Conservation (phyloP, 176 grass and related monocot genomes). For the Avena insularis region DNA sequence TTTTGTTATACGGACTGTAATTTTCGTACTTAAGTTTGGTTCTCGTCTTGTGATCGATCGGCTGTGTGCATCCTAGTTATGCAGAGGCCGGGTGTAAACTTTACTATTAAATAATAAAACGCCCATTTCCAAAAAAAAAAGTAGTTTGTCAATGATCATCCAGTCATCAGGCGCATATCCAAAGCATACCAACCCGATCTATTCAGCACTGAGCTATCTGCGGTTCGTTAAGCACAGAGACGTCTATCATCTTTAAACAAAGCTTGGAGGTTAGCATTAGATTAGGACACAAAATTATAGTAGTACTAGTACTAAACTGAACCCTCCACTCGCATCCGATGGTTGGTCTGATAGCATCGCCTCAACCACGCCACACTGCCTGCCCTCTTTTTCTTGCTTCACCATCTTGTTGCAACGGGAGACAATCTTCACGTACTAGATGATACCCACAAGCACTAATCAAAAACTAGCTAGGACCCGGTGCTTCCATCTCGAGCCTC, state of each 20-base stretch:
- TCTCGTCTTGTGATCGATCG: too few relatives aligned
- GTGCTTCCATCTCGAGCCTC: neutral
- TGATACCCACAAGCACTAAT: neutral
- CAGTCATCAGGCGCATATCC: neutral
- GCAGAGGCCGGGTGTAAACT: too few relatives aligned
- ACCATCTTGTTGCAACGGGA: neutral
- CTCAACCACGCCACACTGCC: constrained; percentile 34
- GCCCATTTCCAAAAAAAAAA: too few relatives aligned
- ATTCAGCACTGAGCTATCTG: neutral
- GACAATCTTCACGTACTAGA: neutral
- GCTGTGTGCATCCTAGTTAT: too few relatives aligned
- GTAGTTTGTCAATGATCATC: neutral
- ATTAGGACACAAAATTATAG: neutral
- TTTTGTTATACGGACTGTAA: too few relatives aligned
- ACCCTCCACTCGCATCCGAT: neutral
- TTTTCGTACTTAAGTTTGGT: too few relatives aligned
- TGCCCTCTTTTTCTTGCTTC: neutral
- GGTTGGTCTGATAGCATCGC: constrained; percentile 40
- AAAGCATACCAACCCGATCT: neutral
- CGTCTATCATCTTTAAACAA: neutral
- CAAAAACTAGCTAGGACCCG: neutral
- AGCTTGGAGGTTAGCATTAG: neutral
- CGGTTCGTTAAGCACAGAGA: neutral
- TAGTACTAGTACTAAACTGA: neutral
- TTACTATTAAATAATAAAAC: too few relatives aligned